Conservation (phyloP, 1,284 basidiomycete genomes). For the Pseudozyma sp. region DNA sequence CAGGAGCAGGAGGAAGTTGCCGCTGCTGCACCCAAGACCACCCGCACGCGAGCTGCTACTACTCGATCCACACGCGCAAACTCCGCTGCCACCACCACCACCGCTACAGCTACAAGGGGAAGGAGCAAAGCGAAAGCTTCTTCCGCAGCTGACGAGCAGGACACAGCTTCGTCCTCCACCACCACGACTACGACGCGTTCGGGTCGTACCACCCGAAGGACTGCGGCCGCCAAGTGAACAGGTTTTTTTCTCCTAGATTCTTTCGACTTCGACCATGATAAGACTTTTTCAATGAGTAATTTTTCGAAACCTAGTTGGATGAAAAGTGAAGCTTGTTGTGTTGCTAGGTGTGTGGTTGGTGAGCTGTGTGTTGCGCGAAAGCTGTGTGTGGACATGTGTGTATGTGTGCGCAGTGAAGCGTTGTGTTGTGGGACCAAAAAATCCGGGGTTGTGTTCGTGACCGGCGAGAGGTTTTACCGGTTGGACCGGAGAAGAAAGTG, state of each 20-base stretch:
- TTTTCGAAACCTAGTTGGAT: no score
- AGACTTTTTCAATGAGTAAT: neutral
- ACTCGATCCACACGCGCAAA: slow-evolving; percentile 16
- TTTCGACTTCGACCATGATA: neutral
- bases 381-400: no score
- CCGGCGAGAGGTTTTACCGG: neutral
- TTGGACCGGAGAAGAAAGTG: neutral
- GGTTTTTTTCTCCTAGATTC: neutral
- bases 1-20: slow-evolving; percentile 6
- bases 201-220: slow-evolving; percentile 16
- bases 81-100: slow-evolving; percentile 8
- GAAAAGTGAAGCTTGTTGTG: no score
- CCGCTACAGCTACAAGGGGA: slow-evolving; percentile 10
- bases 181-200: slow-evolving; percentile 25
- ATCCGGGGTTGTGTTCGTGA: no score
- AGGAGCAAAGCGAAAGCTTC: slow-evolving; percentile 4
- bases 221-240: slow-evolving; percentile 20
- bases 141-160: slow-evolving; percentile 2
- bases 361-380: neutral
- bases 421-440: no score
- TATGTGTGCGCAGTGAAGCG: no score
- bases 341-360: no score
- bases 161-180: slow-evolving; percentile 2
- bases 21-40: slow-evolving; percentile 3
- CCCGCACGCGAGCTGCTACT: slow-evolving; percentile 4